Evolutionary conservation across 78 protist genomes (phyloP), one percentile per base, ranked within the genome.

Genomic region (Emiliania huxleyi): DNA sequence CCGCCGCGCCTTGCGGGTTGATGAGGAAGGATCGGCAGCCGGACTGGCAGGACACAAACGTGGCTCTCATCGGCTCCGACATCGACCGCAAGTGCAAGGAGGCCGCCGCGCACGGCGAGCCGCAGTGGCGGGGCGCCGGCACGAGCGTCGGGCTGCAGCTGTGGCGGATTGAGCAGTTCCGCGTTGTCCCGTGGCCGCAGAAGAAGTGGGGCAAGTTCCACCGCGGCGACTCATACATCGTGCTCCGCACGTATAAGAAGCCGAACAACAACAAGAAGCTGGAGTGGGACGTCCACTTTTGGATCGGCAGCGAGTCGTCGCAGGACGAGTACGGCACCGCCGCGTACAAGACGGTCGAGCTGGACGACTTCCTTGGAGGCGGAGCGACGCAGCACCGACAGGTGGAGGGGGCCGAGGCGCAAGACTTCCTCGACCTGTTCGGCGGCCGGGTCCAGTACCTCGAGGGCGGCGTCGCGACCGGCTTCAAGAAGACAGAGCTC

Each of bases 291-390:
- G 40, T 96, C 48, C 94, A 87, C 84, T 96, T 95, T 90, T 96
- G 97, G 97, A n/a, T 95, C 43, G 97, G 97, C 71, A 0, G 19
- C 12, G 93, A 94, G n/a, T 44, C 92, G n/a, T 29, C 96, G 5
- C 96, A 95, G 91, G 98, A 97, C 75, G 98, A 97, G 95, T 44
- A 42, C 8, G 98, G 98, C 83, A 91, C 97, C 4, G 97, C 97
- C 33, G 98, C 98, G 26, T 94, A 95, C 93, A 95, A 94, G 93
- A 95, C 98, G 4, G 96, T 96, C 73, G 98, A 96, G 94, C 93
- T 97, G 8, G 98, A 96, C 79, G 95, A 94, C 87, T 5, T 22
- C 45, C 83, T 94, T n/a, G 93, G 83, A 18, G 96, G 93, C 40
- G 94, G 21, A 12, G 85, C 96, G 40, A 94, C 91, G 46, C 97